These are phyloP conservation scores for Chrysoporthe cubensis DNA, from an alignment of 2,329 filamentous ascomycete species.

Conservation along the genomic window DNA sequence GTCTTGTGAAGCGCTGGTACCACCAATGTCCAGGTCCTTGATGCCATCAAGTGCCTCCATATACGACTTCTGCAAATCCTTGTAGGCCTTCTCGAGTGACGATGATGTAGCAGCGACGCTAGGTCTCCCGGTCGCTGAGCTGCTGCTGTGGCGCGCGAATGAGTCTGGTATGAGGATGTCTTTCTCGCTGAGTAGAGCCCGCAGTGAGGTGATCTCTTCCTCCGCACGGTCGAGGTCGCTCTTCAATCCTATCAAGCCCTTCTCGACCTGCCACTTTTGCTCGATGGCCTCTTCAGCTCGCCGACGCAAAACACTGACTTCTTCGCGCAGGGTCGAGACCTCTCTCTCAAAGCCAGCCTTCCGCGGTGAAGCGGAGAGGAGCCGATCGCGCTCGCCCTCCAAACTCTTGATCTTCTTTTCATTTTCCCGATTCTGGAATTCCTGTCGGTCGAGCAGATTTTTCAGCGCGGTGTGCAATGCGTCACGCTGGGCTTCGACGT, in stretches of 20 bases:
- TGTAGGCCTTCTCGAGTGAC: constrained; percentile 74
- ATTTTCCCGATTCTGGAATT: constrained; percentile 81
- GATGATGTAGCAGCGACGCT: constrained; percentile 65
- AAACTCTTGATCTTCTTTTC: constrained; percentile 78
- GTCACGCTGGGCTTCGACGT: constrained; percentile 91
- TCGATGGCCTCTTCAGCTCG: constrained; percentile 93
- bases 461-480: constrained; percentile 87
- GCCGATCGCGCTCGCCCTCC: constrained; percentile 77
- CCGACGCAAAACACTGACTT: constrained; percentile 81
- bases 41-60: constrained; percentile 68
- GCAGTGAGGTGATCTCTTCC: constrained; percentile 86
- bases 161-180: constrained; percentile 76
- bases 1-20: constrained; percentile 44
- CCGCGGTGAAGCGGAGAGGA: constrained; percentile 69
- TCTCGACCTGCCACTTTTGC: constrained; percentile 95
- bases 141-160: constrained; percentile 46
- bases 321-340: constrained; percentile 76
- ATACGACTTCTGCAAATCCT: constrained; percentile 75
- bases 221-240: constrained; percentile 97
- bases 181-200: constrained; percentile 77
- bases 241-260: constrained; percentile 83
- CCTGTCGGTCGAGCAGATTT: constrained; percentile 82
- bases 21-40: constrained; percentile 62
- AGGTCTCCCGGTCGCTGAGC: constrained; percentile 43
- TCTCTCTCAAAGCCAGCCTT: constrained; percentile 84